Conservation (phyloP, 495 filamentous ascomycete genomes). For the Articulospora tetracladia region DNA sequence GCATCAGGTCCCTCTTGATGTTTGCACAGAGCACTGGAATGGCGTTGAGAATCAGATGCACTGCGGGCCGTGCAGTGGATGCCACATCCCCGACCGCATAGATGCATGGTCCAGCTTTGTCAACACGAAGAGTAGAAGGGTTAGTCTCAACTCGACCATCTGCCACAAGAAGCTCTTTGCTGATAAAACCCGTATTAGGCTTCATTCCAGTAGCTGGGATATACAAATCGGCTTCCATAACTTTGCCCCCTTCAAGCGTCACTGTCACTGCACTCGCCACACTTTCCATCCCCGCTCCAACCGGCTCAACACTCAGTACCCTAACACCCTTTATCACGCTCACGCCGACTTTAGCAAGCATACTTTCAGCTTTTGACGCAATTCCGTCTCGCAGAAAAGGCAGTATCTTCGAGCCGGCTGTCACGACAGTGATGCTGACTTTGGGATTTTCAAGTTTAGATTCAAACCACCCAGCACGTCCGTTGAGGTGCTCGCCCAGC, state of each 20-base stretch:
- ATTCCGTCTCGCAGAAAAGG: slow-evolving; percentile 28
- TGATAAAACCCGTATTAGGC: slow-evolving; percentile 36
- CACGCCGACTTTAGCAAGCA: slow-evolving; percentile 33
- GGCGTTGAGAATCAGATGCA: slow-evolving; percentile 26
- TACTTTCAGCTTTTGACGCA: slow-evolving; percentile 25
- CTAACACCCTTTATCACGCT: slow-evolving; percentile 25
- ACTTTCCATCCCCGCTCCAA: slow-evolving; percentile 18
- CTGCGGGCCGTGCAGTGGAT: slow-evolving; percentile 26
- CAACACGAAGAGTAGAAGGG: slow-evolving; percentile 31
- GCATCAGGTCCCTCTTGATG: slow-evolving; percentile 29
- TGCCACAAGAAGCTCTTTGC: slow-evolving; percentile 17
- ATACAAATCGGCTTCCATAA: slow-evolving; percentile 32
- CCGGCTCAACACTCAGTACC: slow-evolving; percentile 18
- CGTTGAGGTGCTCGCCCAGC: slow-evolving; percentile 49
- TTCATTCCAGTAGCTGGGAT: slow-evolving; percentile 33
- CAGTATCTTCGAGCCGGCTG: slow-evolving; percentile 24
- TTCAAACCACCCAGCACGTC: slow-evolving; percentile 29
- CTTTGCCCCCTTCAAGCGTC: slow-evolving; percentile 28
- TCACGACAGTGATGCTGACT: slow-evolving; percentile 43
- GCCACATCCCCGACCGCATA: slow-evolving; percentile 35
- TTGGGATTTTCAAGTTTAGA: slow-evolving; percentile 26
- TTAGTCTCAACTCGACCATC: slow-evolving; percentile 32
- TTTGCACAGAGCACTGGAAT: slow-evolving; percentile 32
- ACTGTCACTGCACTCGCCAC: slow-evolving; percentile 26
- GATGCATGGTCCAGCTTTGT: slow-evolving; percentile 24